Base-by-base conservation (phyloP, 257 asterid species). In the Haberlea rhodopensis region DNA sequence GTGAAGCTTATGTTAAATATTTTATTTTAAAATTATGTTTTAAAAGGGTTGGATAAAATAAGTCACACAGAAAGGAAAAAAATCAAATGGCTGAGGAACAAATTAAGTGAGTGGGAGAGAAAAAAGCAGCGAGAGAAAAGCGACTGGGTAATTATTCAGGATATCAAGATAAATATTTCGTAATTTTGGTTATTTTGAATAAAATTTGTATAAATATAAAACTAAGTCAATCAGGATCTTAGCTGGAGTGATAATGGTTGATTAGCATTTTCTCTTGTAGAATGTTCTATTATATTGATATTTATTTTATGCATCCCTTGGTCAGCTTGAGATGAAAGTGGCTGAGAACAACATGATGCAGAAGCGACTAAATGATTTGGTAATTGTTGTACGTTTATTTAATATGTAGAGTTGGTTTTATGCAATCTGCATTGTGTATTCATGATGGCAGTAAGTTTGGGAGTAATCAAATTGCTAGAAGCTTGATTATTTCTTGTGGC, bases 361-460 rank as follows among this genome's bases (percentile, higher is more conserved):
- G 79, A 87, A 83, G 75, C 82, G 95, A 62, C 84, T 94, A 54
- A 81, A 74, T 83, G 95, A 94, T 73, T 80, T 90, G 96, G 99
- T 94, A 87, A 66, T 10, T 73, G 66, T 63, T 40, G 53, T 56
- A 34, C 58, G 25, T 74, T 68, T 49, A 19, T 22, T 37, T 60
- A 19, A n/a, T 24, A 46, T 11, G 45, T 51, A 15, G 3, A 54
- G 51, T 67, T 26, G 53, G 19, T 20, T 32, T 43, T 51, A 49
- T 11, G 59, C 19, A 53, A 27, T 37, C 10, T 46, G 45, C 60
- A 75, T 57, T 26, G 55, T 24, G 69, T 37, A 40, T 62, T 56
- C 37, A 15, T 53, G 29, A 52, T 63, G 21, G 54, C 53, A 20
- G 54, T 29, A 29, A 58, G 3, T 16, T n/a, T 20, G 63, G 18